Evolutionary conservation across 2,329 filamentous ascomycete species (phyloP).

Genomic region (Fusarium euwallaceae): DNA sequence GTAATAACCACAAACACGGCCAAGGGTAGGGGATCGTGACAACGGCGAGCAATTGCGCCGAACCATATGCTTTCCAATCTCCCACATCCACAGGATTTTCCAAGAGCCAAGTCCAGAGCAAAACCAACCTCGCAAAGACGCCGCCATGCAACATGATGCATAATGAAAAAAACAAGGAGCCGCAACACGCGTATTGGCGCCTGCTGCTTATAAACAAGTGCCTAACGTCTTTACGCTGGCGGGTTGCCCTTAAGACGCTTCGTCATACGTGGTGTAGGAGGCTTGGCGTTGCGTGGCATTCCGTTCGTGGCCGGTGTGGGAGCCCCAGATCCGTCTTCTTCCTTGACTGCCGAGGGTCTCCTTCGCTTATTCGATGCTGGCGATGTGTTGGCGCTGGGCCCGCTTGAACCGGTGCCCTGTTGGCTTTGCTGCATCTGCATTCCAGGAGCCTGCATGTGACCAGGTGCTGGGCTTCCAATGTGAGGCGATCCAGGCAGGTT

Average conservation of each 20-base stretch:
- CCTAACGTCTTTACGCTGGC: conserved; percentile 45
- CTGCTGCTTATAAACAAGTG: background rate
- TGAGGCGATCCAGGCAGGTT: conserved; percentile 74
- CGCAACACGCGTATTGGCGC: background rate
- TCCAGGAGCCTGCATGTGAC: conserved; percentile 72
- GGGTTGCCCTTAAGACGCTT: conserved; percentile 67
- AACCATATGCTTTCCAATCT: conserved; percentile 43
- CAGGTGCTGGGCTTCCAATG: conserved; percentile 70
- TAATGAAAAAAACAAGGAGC: conserved; percentile 36
- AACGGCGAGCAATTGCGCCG: conserved; percentile 24
- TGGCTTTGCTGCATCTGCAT: conserved; percentile 78
- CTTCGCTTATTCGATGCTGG: conserved; percentile 72
- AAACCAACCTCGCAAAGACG: conserved; percentile 48
- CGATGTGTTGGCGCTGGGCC: conserved; percentile 76
- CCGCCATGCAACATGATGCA: conserved; percentile 55
- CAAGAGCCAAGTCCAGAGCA: conserved; percentile 31
- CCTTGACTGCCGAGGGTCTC: conserved; percentile 69
- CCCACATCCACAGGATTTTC: conserved; percentile 40
- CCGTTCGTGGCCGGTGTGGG: conserved; percentile 66
- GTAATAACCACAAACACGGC: conserved; percentile 22
- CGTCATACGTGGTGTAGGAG: conserved; percentile 68
- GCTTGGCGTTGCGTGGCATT: conserved; percentile 66
- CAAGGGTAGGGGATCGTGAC: conserved; percentile 19
- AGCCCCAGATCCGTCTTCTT: conserved; percentile 64
- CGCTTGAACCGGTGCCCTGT: conserved; percentile 75